Base-by-base conservation (phyloP, 2,329 filamentous ascomycete species). In the Verticillium nubilum region DNA sequence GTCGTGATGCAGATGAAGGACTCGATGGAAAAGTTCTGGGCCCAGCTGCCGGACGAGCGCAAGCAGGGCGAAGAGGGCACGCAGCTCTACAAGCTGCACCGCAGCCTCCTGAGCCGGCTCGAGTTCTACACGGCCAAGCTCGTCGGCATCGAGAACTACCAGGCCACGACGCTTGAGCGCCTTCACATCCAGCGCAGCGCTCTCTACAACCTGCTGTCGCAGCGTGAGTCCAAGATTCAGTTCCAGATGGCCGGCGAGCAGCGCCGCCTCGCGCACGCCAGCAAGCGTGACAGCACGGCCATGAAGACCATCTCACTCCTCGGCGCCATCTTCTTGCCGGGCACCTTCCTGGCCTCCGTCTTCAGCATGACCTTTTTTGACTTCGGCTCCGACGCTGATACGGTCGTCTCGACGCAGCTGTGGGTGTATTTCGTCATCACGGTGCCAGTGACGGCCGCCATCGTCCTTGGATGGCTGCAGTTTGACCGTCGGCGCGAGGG, bases 321-420 rank as follows among this genome's bases (percentile, higher is more conserved):
- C 59, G 86, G 85, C 28, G 84, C 84, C 47, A 74, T 88, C 47
- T 88, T 88, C 65, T 74, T 88, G 5, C 85, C 85, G 0, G 85
- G 84, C 2, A 86, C 84, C 1, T 86, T 82, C 63, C 76, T 88
- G 19, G 80, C 85, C 9, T 87, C 85, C 0, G 75, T 88, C 26
- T 88, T 88, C 65, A 82, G 80, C 74, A 88, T 87, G 84, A 84
- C 83, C 0, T 88, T 88, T 68, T 88, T 88, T 74, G 80, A 87
- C 71, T 87, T 86, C 64, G 79, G 80, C 63, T 57, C 62, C 68
- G 73, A 69, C 56, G 69, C 72, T 4, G 69, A 72, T 19, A 73
- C 76, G 4, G 69, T 75, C 54, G 80, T 86, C 17, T 82, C 80
- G 12, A 68, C 74, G 19, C 72, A 78, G 56, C 74, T 88, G 27